These are phyloP conservation scores for Nakazawaea wickerhamii DNA, from an alignment of 805 yeast species.

Conservation along the genomic window DNA sequence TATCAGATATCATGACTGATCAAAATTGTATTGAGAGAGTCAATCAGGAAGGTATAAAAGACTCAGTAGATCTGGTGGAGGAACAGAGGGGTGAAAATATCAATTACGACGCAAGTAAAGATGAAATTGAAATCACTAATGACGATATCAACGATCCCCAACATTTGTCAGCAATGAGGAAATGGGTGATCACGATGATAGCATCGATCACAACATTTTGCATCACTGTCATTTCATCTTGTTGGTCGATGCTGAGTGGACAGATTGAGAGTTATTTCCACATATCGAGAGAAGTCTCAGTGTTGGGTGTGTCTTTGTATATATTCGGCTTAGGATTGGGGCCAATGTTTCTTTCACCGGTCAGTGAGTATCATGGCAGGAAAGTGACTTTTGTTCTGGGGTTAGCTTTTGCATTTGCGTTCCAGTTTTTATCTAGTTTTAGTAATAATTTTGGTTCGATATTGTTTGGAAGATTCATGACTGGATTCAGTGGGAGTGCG, in stretches of 20 bases:
- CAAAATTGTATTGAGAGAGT: too few relatives aligned
- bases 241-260: slow-evolving; percentile 57
- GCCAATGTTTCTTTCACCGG: slow-evolving; percentile 56
- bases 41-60: too few relatives aligned
- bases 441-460: slow-evolving; percentile 57
- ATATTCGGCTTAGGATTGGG: slow-evolving; percentile 62
- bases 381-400: slow-evolving; percentile 45
- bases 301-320: slow-evolving; percentile 52
- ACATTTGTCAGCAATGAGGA: too few relatives aligned
- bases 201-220: slow-evolving; percentile 53
- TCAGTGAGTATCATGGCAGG: slow-evolving; percentile 54
- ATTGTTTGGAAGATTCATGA: slow-evolving; percentile 57
- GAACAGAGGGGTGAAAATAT: too few relatives aligned
- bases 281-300: slow-evolving; percentile 53
- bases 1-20: too few relatives aligned
- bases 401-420: slow-evolving; percentile 37
- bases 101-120: too few relatives aligned
- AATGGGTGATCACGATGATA: slow-evolving; percentile 51
- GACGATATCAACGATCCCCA: too few relatives aligned
- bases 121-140: too few relatives aligned
- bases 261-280: slow-evolving; percentile 42
- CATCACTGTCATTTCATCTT: slow-evolving; percentile 65
- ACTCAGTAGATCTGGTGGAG: too few relatives aligned
- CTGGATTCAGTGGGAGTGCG: slow-evolving; percentile 72
- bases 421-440: slow-evolving; percentile 53